Evolutionary conservation across 331 rosid genomes (phyloP).

Genomic region (Malus hybrid): DNA sequence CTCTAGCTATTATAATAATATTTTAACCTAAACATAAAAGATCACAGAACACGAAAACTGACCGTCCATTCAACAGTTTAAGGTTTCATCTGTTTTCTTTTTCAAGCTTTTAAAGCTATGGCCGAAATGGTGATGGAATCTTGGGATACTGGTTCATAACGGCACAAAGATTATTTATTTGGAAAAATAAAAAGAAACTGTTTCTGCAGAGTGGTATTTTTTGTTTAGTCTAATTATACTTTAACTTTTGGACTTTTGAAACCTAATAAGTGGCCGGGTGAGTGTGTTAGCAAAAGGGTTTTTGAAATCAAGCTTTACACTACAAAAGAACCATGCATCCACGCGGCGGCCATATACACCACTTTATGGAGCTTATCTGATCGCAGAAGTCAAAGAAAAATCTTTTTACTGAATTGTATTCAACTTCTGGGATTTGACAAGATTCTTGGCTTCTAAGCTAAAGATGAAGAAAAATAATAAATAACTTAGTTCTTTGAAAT

Average conservation of each 20-base stretch:
- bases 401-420: constrained; percentile 4
- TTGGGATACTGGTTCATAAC: not conserved
- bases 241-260: not conserved
- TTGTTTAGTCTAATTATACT: not conserved
- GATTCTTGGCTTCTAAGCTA: constrained; percentile 31
- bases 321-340: constrained; percentile 2
- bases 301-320: constrained; percentile 12
- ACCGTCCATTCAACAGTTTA: not conserved
- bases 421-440: constrained; percentile 23
- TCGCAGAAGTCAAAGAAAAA: not conserved
- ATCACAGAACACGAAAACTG: not conserved
- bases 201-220: not conserved
- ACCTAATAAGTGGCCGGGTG: not conserved
- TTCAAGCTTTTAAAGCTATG: not conserved
- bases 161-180: not conserved
- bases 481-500: not conserved
- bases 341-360: constrained; percentile 13
- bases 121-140: not conserved
- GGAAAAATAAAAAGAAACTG: not conserved
- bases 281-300: not conserved
- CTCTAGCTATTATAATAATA: not conserved
- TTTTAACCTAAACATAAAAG: too few relatives aligned
- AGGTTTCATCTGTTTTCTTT: not conserved
- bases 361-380: not conserved
- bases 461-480: constrained; percentile 2